Base-by-base conservation (phyloP, 352 stramenopile species). In the Phytophthora syringae region DNA sequence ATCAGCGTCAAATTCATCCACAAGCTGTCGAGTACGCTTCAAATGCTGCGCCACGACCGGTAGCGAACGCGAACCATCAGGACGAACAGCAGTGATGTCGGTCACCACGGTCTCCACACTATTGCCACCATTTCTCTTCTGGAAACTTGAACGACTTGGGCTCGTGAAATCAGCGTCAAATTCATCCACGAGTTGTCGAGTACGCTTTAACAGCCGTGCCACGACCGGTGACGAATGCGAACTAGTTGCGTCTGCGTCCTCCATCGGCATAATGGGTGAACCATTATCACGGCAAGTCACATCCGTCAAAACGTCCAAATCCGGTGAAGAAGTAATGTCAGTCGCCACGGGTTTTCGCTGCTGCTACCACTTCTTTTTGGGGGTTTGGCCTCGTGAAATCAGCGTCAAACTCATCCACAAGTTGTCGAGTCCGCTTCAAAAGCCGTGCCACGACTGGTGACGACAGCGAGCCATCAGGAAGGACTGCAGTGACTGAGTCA, bases 391-490 rank as follows among this genome's bases (percentile, higher is more conserved):
- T 58, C 18, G 56, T 37, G 25, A 74, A 72, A 9, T 62, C 60
- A 3, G 51, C 47, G 36, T 77, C 64, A 52, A 77, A 67, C 12
- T 77, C 69, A 27, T 65, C 43, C 34, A 72, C 55, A 12, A 77
- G 60, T 37, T 77, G 54, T 37, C 69, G 59, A 24, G 69, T 77
- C 22, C 52, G 60, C 40, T 57, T 74, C 25, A 74, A 60, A 54
- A 77, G 69, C 40, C 55, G 53, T 16, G 60, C 45, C 2, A 77
- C 59, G 16, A 63, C 55, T 5, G 69, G 60, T 12, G 69, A 74
- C 21, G 69, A 71, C 7, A 71, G 27, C 0, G 53, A 57, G 5
- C 45, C 64, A 21, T 71, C 64, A 18, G 59, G 45, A 21, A 40
- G 49, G 21, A 70, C 40, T 40, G 69, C 54, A 30, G 52, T 62